phyloP scores from a whole-genome alignment of 768 basidiomycete species.

The Dentipellis fragilis region DNA sequence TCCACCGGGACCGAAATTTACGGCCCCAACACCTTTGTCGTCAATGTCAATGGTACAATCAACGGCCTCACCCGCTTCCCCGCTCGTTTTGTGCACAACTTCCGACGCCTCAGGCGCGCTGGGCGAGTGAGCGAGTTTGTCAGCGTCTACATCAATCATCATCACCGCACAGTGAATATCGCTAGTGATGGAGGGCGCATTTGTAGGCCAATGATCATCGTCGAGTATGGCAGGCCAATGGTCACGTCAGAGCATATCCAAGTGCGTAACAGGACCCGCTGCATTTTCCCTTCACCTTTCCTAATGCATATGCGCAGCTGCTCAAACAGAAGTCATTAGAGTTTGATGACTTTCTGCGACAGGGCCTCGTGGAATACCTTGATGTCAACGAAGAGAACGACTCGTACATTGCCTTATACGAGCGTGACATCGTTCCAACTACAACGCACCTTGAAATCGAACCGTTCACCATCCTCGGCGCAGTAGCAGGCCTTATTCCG shows the following conservation, averaged over 20 bases:
- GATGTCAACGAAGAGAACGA: constrained; percentile 99
- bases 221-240: constrained; percentile 68
- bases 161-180: constrained; percentile 90
- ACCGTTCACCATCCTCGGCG: constrained; percentile 94
- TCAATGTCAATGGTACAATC: constrained; percentile 94
- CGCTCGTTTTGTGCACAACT: constrained; percentile 75
- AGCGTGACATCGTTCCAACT: constrained; percentile 65
- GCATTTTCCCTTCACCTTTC: neutral
- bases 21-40: constrained; percentile 83
- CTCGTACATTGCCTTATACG: constrained; percentile 91
- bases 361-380: constrained; percentile 93
- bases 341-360: constrained; percentile 90
- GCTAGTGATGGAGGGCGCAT: constrained; percentile 97
- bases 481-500: constrained; percentile 95
- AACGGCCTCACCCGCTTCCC: constrained; percentile 88
- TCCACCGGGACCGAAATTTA: constrained; percentile 95
- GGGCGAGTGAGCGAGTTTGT: constrained; percentile 94
- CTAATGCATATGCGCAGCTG: constrained; percentile 33
- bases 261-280: constrained; percentile 31
- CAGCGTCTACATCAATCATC: constrained; percentile 90
- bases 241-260: constrained; percentile 74
- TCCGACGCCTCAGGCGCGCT: constrained; percentile 87
- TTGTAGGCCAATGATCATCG: constrained; percentile 95
- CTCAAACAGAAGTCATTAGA: constrained; percentile 69
- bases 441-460: constrained; percentile 98